Evolutionary conservation across 345 rosid species (phyloP), one percentile per base, ranked within the genome.

Genomic region (Limnanthes douglasii): DNA sequence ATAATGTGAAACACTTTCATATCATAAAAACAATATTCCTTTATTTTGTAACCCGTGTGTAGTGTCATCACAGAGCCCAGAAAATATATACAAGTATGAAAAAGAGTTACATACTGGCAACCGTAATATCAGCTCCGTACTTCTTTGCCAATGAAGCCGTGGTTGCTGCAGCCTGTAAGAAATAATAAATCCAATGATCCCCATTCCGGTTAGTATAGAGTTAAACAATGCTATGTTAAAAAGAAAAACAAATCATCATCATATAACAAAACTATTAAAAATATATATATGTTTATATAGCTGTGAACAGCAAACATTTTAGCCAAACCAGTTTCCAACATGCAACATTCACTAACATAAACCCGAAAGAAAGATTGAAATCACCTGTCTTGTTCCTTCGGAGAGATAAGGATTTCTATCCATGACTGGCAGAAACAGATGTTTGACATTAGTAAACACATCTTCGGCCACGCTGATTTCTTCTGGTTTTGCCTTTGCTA

Each of bases 51-150:
- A n/a, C n/a, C n/a, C n/a, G n/a, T n/a, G n/a, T n/a, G n/a, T n/a
- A n/a, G n/a, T n/a, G n/a, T n/a, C n/a, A n/a, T n/a, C n/a, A n/a
- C n/a, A n/a, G n/a, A n/a, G n/a, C n/a, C n/a, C n/a, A n/a, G n/a
- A n/a, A n/a, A n/a, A n/a, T n/a, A n/a, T n/a, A 20, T 10, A 4
- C 14, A 7, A 9, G 21, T 5, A 12, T 12, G 21, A 6, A 28
- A 22, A 18, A 30, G n/a, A n/a, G n/a, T n/a, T n/a, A 17, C 72
- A 12, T 52, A 80, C 97, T 69, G 16, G 83, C 97, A 37, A 88
- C 95, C 1, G 97, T 83, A 43, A 88, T 76, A 46, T 83, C 97
- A 54, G 97, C 93, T 14, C 78, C 93, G 49, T 83, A 79, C 57
- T 76, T 83, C 43, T 72, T 83, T 15, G 93, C 97, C 64, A 88